Evolutionary conservation across 805 yeast genomes (phyloP).

Genomic region (Kodamaea leandrae): DNA sequence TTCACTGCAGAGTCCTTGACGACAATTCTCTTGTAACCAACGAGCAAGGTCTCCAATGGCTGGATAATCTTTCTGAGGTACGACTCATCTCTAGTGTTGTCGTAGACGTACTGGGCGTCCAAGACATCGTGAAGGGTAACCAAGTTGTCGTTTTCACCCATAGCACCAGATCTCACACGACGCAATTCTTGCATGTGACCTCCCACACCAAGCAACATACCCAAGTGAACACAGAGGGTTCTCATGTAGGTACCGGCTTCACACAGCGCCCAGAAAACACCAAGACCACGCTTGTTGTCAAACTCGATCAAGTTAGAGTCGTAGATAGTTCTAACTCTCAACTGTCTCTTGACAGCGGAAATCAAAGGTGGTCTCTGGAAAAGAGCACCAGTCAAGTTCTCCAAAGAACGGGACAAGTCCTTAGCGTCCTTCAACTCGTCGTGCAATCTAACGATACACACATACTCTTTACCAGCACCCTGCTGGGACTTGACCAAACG

Average conservation of each 20-base stretch:
- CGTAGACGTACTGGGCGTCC: constrained; percentile 98
- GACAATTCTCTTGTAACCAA: constrained; percentile 95
- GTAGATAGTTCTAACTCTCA: constrained; percentile 96
- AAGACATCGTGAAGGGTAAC: constrained; percentile 96
- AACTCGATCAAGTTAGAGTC: constrained; percentile 95
- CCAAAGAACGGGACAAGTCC: constrained; percentile 82
- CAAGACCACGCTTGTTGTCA: constrained; percentile 93
- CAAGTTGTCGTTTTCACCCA: constrained; percentile 84
- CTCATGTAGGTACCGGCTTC: constrained; percentile 99
- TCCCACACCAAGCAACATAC: constrained; percentile 97
- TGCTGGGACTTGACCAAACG: constrained; percentile 97
- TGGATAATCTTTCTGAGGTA: constrained; percentile 90
- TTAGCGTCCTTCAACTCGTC: constrained; percentile 89
- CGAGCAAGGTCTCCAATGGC: constrained; percentile 89
- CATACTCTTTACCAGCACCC: constrained; percentile 99
- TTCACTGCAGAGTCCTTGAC: constrained; percentile 93
- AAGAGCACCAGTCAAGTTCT: constrained; percentile 95
- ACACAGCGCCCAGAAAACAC: constrained; percentile 99
- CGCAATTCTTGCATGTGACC: constrained; percentile 99
- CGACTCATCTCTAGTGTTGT: constrained; percentile 94
- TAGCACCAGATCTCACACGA: constrained; percentile 97
- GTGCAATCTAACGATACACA: constrained; percentile 93
- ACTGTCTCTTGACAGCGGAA: constrained; percentile 98
- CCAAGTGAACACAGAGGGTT: constrained; percentile 97
- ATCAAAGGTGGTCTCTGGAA: constrained; percentile 99